Evolutionary conservation across 2,329 filamentous ascomycete species (phyloP).

Genomic region (Coniella lustricola): DNA sequence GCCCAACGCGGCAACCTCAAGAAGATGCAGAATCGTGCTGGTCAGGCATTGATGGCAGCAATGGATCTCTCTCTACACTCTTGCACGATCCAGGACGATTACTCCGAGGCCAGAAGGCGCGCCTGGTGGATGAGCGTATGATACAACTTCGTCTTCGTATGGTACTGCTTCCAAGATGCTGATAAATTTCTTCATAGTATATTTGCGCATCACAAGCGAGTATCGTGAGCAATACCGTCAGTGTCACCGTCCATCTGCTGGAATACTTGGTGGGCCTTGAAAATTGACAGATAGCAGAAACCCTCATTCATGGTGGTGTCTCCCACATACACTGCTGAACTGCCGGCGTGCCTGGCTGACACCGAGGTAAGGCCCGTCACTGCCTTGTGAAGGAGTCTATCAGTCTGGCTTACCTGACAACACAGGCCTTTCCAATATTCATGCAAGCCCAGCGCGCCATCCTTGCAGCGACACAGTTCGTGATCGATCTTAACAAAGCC

Average conservation of each 20-base stretch:
- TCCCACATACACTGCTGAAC: constrained; percentile 37
- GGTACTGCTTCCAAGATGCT: no score
- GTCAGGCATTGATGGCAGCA: constrained; percentile 39
- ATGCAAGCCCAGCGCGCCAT: constrained; percentile 42
- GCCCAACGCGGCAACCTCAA: constrained; percentile 45
- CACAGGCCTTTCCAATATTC: constrained; percentile 35
- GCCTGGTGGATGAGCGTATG: constrained; percentile 47
- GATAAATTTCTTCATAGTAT: constrained; percentile 27
- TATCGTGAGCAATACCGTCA: constrained; percentile 43
- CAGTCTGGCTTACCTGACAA: not conserved
- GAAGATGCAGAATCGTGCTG: constrained; percentile 42
- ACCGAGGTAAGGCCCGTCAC: constrained; percentile 27
- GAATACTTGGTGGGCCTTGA: not conserved
- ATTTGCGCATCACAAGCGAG: constrained; percentile 42
- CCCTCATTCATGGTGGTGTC: constrained; percentile 37
- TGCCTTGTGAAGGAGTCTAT: not conserved
- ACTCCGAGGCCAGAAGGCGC: constrained; percentile 37
- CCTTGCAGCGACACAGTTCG: constrained; percentile 39
- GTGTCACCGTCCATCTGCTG: constrained; percentile 4
- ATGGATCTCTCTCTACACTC: constrained; percentile 38
- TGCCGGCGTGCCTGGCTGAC: constrained; percentile 34
- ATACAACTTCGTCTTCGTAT: not conserved
- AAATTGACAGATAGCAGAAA: constrained; percentile 23
- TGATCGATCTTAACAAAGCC: constrained; percentile 38
- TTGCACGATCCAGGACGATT: constrained; percentile 31